Conservation (phyloP, 768 basidiomycete genomes). For the Amanita rimosa region DNA sequence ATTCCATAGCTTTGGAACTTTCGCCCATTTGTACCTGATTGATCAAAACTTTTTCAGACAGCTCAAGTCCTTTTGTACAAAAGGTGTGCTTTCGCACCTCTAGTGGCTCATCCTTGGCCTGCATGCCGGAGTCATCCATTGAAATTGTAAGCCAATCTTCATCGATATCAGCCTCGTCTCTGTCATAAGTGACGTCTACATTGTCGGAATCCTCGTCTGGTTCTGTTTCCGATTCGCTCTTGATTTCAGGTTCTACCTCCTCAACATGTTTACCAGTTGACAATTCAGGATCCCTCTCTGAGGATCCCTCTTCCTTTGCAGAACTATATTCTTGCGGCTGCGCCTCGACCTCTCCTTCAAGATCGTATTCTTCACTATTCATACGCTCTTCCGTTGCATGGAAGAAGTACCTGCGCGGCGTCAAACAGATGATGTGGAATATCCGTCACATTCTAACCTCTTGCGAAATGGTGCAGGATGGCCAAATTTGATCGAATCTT, state of each 20-base stretch:
- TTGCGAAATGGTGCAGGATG: conserved; percentile 50
- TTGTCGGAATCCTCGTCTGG: conserved; percentile 59
- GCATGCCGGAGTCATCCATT: conserved; percentile 8
- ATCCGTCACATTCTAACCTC: conserved; percentile 35
- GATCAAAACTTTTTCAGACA: not conserved
- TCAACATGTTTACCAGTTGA: conserved; percentile 40
- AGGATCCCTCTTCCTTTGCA: conserved; percentile 5
- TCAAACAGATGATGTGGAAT: conserved; percentile 1
- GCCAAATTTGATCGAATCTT: conserved; percentile 57
- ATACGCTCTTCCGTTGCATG: conserved; percentile 47
- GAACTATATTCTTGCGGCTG: conserved; percentile 14
- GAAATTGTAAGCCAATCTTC: conserved; percentile 7
- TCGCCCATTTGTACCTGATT: conserved; percentile 61
- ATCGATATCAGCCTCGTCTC: conserved; percentile 10
- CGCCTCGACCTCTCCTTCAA: conserved; percentile 28
- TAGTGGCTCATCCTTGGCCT: not conserved
- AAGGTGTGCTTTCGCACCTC: not conserved
- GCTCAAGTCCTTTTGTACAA: not conserved
- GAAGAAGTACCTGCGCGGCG: conserved; percentile 57
- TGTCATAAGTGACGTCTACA: conserved; percentile 31
- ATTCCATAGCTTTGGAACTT: conserved; percentile 53
- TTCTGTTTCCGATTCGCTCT: conserved; percentile 33
- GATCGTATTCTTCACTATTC: conserved; percentile 38
- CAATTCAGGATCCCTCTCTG: conserved; percentile 17
- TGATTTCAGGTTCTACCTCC: conserved; percentile 14